Conservation (phyloP, 345 rosid genomes). For the Carallia brachiata region DNA sequence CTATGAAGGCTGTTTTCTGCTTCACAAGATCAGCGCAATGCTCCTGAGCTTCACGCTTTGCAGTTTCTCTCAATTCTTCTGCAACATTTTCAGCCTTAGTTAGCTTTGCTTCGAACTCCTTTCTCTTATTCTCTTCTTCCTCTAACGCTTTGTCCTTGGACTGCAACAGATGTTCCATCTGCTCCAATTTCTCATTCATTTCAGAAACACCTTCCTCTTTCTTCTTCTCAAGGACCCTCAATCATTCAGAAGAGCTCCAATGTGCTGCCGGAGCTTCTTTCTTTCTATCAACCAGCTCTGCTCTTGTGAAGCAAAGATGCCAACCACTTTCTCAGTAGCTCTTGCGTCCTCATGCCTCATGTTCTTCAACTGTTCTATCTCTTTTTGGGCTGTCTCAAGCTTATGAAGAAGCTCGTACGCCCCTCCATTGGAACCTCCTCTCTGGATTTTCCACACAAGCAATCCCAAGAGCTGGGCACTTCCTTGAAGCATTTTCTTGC, state of each 20-base stretch:
- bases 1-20: slow-evolving; percentile 87
- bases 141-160: slow-evolving; percentile 55
- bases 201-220: slow-evolving; percentile 46
- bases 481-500: slow-evolving; percentile 56
- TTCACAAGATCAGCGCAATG: slow-evolving; percentile 73
- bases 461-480: slow-evolving; percentile 65
- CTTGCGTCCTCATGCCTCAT: slow-evolving; percentile 72
- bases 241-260: slow-evolving; percentile 58
- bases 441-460: slow-evolving; percentile 65
- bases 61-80: slow-evolving; percentile 56
- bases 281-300: slow-evolving; percentile 79
- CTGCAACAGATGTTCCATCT: slow-evolving; percentile 48
- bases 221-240: slow-evolving; percentile 45
- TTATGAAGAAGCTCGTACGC: slow-evolving; percentile 38
- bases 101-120: slow-evolving; percentile 57
- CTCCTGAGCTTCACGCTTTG: slow-evolving; percentile 57
- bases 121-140: slow-evolving; percentile 51
- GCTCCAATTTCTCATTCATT: slow-evolving; percentile 49
- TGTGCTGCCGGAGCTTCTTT: slow-evolving; percentile 53
- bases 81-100: slow-evolving; percentile 40
- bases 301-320: slow-evolving; percentile 80
- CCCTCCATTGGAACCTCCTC: slow-evolving; percentile 32
- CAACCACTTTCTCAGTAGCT: slow-evolving; percentile 90
- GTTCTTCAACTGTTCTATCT: slow-evolving; percentile 60
- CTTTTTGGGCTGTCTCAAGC: slow-evolving; percentile 54